Evolutionary conservation across 2,329 filamentous ascomycete species (phyloP).

Genomic region (Phyllosticta paracitricarpa): DNA sequence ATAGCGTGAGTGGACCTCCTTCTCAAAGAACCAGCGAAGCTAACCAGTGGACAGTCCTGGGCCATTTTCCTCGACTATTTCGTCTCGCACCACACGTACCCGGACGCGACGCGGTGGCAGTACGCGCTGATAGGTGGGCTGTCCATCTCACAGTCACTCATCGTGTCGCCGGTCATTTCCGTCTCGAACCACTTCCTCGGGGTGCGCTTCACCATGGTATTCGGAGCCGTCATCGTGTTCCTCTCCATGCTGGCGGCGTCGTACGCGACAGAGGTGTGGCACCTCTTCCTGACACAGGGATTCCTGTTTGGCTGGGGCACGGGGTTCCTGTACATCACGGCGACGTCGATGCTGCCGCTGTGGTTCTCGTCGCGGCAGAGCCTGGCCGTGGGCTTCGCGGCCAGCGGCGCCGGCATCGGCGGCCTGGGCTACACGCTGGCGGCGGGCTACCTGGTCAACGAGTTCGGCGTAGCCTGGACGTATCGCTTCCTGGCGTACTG

Average conservation of each 20-base stretch:
- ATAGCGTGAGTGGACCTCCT: slow-evolving; percentile 11
- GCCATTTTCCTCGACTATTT: slow-evolving; percentile 6
- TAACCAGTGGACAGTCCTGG: background rate
- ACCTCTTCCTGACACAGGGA: slow-evolving; percentile 25
- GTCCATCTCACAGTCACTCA: slow-evolving; percentile 19
- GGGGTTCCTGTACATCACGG: slow-evolving; percentile 26
- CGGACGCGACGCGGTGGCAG: slow-evolving; percentile 18
- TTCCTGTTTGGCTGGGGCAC: slow-evolving; percentile 26
- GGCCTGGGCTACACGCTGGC: slow-evolving; percentile 21
- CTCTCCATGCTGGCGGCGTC: slow-evolving; percentile 23
- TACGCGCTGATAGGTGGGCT: slow-evolving; percentile 28
- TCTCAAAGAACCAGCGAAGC: no score
- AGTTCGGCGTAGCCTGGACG: slow-evolving; percentile 18
- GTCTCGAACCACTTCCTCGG: slow-evolving; percentile 9
- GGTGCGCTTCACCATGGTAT: slow-evolving; percentile 17
- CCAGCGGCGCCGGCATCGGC: slow-evolving; percentile 26
- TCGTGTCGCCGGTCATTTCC: slow-evolving; percentile 19
- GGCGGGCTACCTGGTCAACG: slow-evolving; percentile 21
- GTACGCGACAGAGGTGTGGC: slow-evolving; percentile 24
- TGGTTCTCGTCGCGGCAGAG: slow-evolving; percentile 28
- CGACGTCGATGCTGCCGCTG: slow-evolving; percentile 24
- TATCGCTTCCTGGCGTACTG: slow-evolving; percentile 23
- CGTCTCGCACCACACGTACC: background rate
- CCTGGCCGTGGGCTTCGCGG: slow-evolving; percentile 27
- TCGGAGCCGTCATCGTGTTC: slow-evolving; percentile 21